These are phyloP conservation scores for Yarrowia sp. DNA, from an alignment of 805 yeast genomes.

Conservation along the genomic window DNA sequence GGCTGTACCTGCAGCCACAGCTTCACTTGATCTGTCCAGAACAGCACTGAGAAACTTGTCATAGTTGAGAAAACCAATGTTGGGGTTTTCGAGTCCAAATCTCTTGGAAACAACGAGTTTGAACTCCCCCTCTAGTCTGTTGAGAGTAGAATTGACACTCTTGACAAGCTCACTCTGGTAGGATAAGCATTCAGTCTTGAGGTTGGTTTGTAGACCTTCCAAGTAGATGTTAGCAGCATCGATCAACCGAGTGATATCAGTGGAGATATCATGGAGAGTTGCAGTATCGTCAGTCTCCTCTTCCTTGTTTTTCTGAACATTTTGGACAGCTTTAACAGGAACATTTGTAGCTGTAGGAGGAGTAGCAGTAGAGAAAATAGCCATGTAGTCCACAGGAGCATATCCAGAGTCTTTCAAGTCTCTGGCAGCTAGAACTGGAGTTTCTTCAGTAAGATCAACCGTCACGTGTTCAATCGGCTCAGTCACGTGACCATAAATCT, in stretches of 20 bases:
- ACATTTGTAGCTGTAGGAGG: neutral
- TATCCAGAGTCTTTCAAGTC: neutral
- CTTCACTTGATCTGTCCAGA: neutral
- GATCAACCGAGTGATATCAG: neutral
- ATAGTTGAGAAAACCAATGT: neutral
- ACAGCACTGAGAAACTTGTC: neutral
- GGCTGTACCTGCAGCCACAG: neutral
- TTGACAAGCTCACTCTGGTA: neutral
- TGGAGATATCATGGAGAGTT: neutral
- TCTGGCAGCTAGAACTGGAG: neutral
- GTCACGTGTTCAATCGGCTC: neutral
- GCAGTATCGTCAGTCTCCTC: neutral
- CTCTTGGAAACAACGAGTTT: neutral
- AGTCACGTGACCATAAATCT: neutral
- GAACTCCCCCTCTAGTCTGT: neutral
- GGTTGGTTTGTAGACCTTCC: conserved; percentile 6
- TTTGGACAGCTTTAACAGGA: neutral
- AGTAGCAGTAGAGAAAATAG: neutral
- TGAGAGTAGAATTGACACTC: neutral
- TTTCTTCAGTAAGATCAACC: too few relatives aligned
- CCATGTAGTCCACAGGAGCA: neutral
- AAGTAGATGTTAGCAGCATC: neutral
- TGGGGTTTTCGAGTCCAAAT: neutral
- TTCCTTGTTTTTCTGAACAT: neutral
- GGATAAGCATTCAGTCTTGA: neutral